Conservation (phyloP, 2,329 filamentous ascomycete genomes). For the Stagonosporopsis tanaceti region DNA sequence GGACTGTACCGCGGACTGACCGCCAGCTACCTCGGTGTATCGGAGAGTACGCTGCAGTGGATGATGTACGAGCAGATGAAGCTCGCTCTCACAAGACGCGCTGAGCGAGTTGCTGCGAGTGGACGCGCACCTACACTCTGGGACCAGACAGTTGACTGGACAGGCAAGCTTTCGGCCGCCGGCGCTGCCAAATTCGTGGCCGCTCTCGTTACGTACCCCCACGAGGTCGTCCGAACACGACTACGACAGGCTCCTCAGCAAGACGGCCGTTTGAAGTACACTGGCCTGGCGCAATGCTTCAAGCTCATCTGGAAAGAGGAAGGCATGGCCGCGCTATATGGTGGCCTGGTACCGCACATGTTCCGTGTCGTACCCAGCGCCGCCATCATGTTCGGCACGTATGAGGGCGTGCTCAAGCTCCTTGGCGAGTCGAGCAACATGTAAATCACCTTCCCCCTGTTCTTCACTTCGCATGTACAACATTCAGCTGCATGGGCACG, state of each 20-base stretch:
- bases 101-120: slow-evolving; percentile 61
- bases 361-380: slow-evolving; percentile 90
- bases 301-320: slow-evolving; percentile 87
- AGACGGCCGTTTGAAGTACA: slow-evolving; percentile 81
- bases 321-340: slow-evolving; percentile 84
- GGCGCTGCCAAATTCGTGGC: slow-evolving; percentile 87
- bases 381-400: slow-evolving; percentile 97
- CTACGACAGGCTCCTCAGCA: slow-evolving; percentile 83
- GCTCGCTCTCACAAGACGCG: slow-evolving; percentile 70
- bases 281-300: slow-evolving; percentile 87
- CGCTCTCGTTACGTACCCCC: slow-evolving; percentile 85
- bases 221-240: slow-evolving; percentile 87
- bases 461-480: slow-evolving; percentile 18
- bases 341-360: slow-evolving; percentile 89
- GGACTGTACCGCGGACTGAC: slow-evolving; percentile 91
- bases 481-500: slow-evolving; percentile 20
- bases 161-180: slow-evolving; percentile 79
- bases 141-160: slow-evolving; percentile 80
- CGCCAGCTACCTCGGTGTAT: slow-evolving; percentile 89
- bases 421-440: slow-evolving; percentile 55
- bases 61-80: slow-evolving; percentile 95
- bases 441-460: slow-evolving; percentile 18
- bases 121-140: slow-evolving; percentile 71
- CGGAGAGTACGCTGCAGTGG: slow-evolving; percentile 92
- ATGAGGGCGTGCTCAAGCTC: slow-evolving; percentile 59